Evolutionary conservation across 495 filamentous ascomycete species (phyloP).

Genomic region (Halenospora varia): DNA sequence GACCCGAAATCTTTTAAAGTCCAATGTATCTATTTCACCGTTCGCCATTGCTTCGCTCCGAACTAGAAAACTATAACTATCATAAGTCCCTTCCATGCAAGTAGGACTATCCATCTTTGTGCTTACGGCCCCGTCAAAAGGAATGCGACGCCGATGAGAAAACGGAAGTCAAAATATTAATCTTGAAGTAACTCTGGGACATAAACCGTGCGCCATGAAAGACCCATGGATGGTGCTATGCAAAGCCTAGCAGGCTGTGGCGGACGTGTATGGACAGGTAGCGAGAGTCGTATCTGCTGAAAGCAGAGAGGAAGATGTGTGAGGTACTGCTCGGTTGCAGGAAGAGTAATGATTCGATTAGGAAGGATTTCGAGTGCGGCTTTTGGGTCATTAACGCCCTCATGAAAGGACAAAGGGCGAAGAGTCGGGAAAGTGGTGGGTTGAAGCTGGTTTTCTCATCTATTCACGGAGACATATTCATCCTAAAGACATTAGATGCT

Average conservation of each 20-base stretch:
- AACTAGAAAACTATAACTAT: slow-evolving; percentile 22
- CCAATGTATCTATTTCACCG: slow-evolving; percentile 25
- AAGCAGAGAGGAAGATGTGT: slow-evolving; percentile 21
- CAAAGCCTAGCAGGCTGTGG: background rate
- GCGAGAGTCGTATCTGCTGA: slow-evolving; percentile 25
- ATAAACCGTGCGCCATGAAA: slow-evolving; percentile 17
- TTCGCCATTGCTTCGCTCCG: slow-evolving; percentile 25
- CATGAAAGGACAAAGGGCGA: background rate
- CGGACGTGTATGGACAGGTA: slow-evolving; percentile 25
- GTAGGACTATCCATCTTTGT: slow-evolving; percentile 21
- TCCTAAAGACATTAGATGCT: slow-evolving; percentile 13
- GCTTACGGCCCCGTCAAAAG: slow-evolving; percentile 15
- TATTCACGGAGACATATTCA: slow-evolving; percentile 15
- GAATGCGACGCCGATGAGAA: slow-evolving; percentile 23
- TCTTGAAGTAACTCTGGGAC: slow-evolving; percentile 23
- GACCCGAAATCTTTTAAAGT: slow-evolving; percentile 19
- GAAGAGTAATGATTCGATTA: slow-evolving; percentile 16
- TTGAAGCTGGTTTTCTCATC: background rate
- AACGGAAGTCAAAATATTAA: slow-evolving; percentile 24
- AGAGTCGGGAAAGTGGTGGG: background rate
- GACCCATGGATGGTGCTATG: slow-evolving; percentile 9
- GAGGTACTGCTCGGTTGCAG: slow-evolving; percentile 7
- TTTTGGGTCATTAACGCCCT: slow-evolving; percentile 14
- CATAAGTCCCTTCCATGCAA: slow-evolving; percentile 20
- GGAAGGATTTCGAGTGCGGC: slow-evolving; percentile 4